Base-by-base conservation (phyloP, 495 filamentous ascomycete genomes). In the Aspergillus steynii region DNA sequence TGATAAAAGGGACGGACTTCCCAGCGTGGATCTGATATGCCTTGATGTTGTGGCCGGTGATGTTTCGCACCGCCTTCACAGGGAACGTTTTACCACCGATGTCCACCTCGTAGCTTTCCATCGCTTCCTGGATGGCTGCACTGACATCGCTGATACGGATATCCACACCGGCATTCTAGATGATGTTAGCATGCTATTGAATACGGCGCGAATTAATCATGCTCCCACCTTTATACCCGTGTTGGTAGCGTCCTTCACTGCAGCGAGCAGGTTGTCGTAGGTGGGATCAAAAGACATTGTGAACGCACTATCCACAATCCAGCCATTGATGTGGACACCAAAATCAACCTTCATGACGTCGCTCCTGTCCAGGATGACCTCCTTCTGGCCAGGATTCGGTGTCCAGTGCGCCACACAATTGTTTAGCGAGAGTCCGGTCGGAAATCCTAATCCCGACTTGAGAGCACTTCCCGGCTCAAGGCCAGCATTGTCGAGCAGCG, bases 331-430 rank as follows among this genome's bases (percentile, higher is more conserved):
- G 58, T 88, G 86, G 32, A 86, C 84, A 29, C 86, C 86, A 65
- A 88, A 86, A 65, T 88, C 86, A n/a, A 88, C 82, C 63, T 86
- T 88, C 82, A 88, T 82, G 10, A 88, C 84, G 71, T 88, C 84
- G 15, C 80, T 77, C 54, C 79, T 52, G 47, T 84, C 67, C 53
- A 88, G 65, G 51, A 87, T 68, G 62, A 81, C 79, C 7, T 75
- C 71, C 72, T 86, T 86, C 61, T 84, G 81, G 5, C 85, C 84
- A 0, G 85, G 83, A 63, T 88, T 88, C 8, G 86, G 86, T 1
- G 83, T 85, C 62, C 81, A 88, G 65, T 88, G 86, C 9, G 86
- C 86, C 10, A 83, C 85, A 60, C 78, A 81, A 62, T 87, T 77
- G 60, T 88, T 86, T 52, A 87, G 68, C 55, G 78, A 82, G 37